A percentile compares a stretch with the other conserved stretches of the same genome.
phyloP scores from a whole-genome alignment of 192 early-diverging fungal genomes.

The Geosiphon pyriformis region DNA sequence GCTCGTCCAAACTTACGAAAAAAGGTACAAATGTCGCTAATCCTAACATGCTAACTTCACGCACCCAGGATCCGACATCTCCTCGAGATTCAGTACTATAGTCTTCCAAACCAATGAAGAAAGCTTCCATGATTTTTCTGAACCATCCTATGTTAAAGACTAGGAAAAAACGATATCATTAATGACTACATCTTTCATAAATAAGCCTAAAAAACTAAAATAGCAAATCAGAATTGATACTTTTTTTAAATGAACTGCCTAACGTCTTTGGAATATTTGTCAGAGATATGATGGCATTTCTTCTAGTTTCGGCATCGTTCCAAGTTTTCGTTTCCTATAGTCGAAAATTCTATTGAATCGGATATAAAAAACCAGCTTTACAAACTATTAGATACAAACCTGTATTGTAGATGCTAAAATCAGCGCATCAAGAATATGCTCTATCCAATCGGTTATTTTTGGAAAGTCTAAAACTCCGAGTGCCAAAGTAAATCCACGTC shows the following conservation, averaged over 20 bases:
- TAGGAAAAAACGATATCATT: conserved; percentile 27
- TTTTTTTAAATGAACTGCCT: conserved; percentile 29
- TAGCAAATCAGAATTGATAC: no score
- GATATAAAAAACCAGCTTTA: neutral
- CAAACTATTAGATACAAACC: conserved; percentile 20
- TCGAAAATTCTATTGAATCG: conserved; percentile 19
- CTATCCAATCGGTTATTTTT: conserved; percentile 15
- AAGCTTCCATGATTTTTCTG: conserved; percentile 39
- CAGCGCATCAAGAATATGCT: conserved; percentile 26
- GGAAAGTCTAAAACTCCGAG: conserved; percentile 52
- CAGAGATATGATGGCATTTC: conserved; percentile 61
- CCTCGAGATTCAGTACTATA: conserved; percentile 86
- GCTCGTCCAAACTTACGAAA: conserved; percentile 31
- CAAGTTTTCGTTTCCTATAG: conserved; percentile 17
- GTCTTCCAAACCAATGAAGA: conserved; percentile 70
- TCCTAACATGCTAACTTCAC: conserved; percentile 63
- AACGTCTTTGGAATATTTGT: conserved; percentile 41
- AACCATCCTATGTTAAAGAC: conserved; percentile 33
- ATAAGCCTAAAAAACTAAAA: no score
- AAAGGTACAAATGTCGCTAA: conserved; percentile 44
- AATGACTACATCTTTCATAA: neutral
- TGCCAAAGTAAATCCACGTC: conserved; percentile 61
- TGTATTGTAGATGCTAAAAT: conserved; percentile 29
- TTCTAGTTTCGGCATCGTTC: conserved; percentile 62
- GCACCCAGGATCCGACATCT: conserved; percentile 93